A percentile compares a stretch with the other conserved stretches of the same genome.
phyloP scores from a whole-genome alignment of 2,329 filamentous ascomycete species.

The Knoxdaviesia capensis region DNA sequence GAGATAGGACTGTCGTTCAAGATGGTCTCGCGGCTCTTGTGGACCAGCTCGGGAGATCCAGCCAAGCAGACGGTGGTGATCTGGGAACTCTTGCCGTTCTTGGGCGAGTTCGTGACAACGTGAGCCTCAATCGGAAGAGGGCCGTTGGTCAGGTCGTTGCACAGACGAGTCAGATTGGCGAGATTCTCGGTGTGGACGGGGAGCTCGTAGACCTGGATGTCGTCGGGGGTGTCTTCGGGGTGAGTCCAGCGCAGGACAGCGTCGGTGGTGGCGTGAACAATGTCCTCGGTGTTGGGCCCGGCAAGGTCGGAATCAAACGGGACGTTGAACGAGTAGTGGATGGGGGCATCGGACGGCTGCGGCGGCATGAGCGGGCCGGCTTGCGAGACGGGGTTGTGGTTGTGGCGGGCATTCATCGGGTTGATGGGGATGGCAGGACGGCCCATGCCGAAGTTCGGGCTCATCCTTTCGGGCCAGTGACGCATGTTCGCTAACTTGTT shows the following conservation, averaged over 20 bases:
- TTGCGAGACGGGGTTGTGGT: constrained; percentile 28
- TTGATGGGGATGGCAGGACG: constrained; percentile 35
- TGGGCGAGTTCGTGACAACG: constrained; percentile 66
- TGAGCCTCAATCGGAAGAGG: constrained; percentile 59
- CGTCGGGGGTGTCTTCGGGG: constrained; percentile 67
- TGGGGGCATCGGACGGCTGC: constrained; percentile 51
- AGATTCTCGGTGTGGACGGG: constrained; percentile 86
- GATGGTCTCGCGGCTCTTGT: constrained; percentile 76
- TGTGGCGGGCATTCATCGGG: constrained; percentile 34
- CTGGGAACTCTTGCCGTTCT: constrained; percentile 41
- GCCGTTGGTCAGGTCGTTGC: constrained; percentile 58
- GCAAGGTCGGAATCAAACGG: constrained; percentile 85
- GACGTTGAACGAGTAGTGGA: constrained; percentile 93
- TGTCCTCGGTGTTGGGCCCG: constrained; percentile 84
- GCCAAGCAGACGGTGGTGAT: constrained; percentile 83
- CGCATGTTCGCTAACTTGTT: constrained; percentile 54
- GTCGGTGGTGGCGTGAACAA: constrained; percentile 76
- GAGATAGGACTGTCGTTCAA: constrained; percentile 83
- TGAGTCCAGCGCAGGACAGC: constrained; percentile 88
- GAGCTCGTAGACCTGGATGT: constrained; percentile 67
- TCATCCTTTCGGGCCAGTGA: constrained; percentile 53
- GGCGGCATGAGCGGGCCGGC: constrained; percentile 42
- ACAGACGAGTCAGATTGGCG: constrained; percentile 57
- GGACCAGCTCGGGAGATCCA: constrained; percentile 69
- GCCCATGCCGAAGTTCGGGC: constrained; percentile 46